These are phyloP conservation scores for Pichia sp. DNA, from an alignment of 1,139 yeast genomes.

Conservation along the genomic window DNA sequence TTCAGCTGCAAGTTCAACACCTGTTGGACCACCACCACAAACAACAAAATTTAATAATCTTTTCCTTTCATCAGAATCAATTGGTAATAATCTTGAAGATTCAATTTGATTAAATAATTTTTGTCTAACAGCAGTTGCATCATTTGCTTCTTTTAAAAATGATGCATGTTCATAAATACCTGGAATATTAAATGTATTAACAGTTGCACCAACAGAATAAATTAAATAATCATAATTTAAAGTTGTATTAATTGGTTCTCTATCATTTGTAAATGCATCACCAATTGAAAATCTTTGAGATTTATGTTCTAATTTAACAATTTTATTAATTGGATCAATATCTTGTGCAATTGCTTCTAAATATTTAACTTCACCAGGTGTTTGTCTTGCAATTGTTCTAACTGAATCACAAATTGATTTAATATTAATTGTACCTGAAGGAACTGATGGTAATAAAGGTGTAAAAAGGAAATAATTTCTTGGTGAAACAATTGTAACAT, in stretches of 20 bases:
- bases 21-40: constrained; percentile 93
- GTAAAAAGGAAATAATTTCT: constrained; percentile 59
- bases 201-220: constrained; percentile 81
- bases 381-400: constrained; percentile 41
- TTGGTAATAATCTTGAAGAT: constrained; percentile 67
- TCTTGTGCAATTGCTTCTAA: constrained; percentile 58
- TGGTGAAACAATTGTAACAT: constrained; percentile 56
- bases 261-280: constrained; percentile 39
- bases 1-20: constrained; percentile 88
- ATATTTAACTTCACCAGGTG: constrained; percentile 52
- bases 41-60: constrained; percentile 70
- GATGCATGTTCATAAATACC: constrained; percentile 66
- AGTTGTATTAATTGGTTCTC: constrained; percentile 40
- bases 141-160: constrained; percentile 53
- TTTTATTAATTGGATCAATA: constrained; percentile 45
- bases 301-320: constrained; percentile 50
- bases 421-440: constrained; percentile 53
- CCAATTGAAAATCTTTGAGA: constrained; percentile 44
- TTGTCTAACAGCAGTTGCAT: constrained; percentile 49
- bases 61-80: constrained; percentile 60
- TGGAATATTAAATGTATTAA: constrained; percentile 75
- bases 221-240: constrained; percentile 67
- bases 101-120: constrained; percentile 60
- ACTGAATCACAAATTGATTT: constrained; percentile 56
- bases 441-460: constrained; percentile 55